These are phyloP conservation scores for Cicer arietinum DNA, from an alignment of 306 rosid genomes.

Conservation along the genomic window DNA sequence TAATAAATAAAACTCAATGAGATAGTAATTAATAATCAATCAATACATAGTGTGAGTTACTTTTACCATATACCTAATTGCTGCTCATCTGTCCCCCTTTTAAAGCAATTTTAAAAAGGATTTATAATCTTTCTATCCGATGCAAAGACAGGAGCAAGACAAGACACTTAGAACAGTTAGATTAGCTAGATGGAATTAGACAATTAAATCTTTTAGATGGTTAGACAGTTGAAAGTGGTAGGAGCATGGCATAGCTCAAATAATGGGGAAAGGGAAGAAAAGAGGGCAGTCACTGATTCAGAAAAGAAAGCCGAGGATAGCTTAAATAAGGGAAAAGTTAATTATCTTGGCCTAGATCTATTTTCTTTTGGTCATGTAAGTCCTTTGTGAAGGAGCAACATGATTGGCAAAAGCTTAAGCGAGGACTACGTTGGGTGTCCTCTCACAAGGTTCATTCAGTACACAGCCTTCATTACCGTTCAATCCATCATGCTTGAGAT, in stretches of 20 bases:
- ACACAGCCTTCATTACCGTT: too few species aligned
- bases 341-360: too few species aligned
- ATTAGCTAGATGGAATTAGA: constrained; percentile 13
- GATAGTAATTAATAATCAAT: constrained; percentile 21
- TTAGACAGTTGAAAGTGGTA: not conserved
- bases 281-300: too few species aligned
- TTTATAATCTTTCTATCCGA: constrained; percentile 11
- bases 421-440: too few species aligned
- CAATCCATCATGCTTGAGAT: too few species aligned
- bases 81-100: not conserved
- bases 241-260: not conserved
- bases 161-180: not conserved
- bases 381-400: too few species aligned
- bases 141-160: not conserved
- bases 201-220: constrained; percentile 9
- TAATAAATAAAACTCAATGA: constrained; percentile 17
- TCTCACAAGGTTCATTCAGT: too few species aligned
- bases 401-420: too few species aligned
- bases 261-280: too few species aligned
- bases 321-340: too few species aligned
- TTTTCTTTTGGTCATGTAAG: too few species aligned
- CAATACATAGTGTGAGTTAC: constrained; percentile 25
- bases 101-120: constrained; percentile 1
- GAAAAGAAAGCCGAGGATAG: too few species aligned
- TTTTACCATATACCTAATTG: not conserved